Evolutionary conservation across 2,329 filamentous ascomycete genomes (phyloP), one percentile per base, ranked within the genome.

Genomic region (Aspergillus unguis): DNA sequence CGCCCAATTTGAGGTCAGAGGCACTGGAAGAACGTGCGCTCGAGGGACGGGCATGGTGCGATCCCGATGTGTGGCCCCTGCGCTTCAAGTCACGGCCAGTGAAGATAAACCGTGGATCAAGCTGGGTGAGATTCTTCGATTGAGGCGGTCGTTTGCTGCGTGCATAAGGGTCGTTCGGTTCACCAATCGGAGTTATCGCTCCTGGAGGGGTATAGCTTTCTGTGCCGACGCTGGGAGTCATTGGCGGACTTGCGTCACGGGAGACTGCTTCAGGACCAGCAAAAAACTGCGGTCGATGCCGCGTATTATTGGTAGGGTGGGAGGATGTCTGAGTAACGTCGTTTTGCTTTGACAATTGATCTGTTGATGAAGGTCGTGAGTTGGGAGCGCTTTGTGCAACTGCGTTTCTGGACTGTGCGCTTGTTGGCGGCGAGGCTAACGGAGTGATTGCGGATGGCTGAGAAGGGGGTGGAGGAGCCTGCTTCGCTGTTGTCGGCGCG

Each of bases 81-180:
- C 78, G 73, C 48, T 84, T 81, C 51, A 85, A 81, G 73, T 92
- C 90, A 62, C 87, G 85, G 55, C 84, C 79, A 6, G 86, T 85
- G 63, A 96, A 96, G 50, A 95, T 85, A 61, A 95, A 96, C 59
- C 91, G 82, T 5, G 87, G 81, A 63, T 96, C 91, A 41, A 95
- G 80, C 31, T 84, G 79, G 43, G 82, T 81, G 3, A 85, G 74
- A 58, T 85, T 84, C 58, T 81, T 83, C 27, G 80, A 76, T 60
- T 87, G 89, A 1, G 87, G 85, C 2, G 85, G 83, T 47, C 91
- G 85, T 62, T 87, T 91, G 61, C 83, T 85, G 56, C 90, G 88
- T n/a, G 90, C 85, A 65, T 95, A 95, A 1, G 91, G 90, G 62
- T 96, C 90, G 65, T 95, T 88, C 46, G 77, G 79, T 54, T 95